Base-by-base conservation (phyloP, 441 rosid species). In the Omphalea diandra region DNA sequence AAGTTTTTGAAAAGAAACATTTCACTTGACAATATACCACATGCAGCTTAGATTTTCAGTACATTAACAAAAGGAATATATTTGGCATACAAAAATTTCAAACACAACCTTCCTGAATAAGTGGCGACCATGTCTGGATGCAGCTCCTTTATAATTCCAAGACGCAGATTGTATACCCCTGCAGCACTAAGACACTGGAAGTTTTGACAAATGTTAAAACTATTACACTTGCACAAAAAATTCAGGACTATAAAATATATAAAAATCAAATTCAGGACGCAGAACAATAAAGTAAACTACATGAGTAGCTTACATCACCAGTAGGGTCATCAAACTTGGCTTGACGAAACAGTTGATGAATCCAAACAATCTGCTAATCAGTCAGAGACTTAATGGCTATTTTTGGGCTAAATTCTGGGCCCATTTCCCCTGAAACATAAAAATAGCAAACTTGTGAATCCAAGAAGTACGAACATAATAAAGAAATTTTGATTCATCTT, bases 51-150 rank as follows among this genome's bases (percentile, higher is more conserved):
- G 40, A 36, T 14, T 40, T 18, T 17, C 8, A 46, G 10, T 41
- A 72, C 36, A 24, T 40, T 3, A 12, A 18, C 5, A 49, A 5
- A 11, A 22, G 75, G 44, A 36, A 50, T n/a, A n/a, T n/a, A 75
- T 33, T 46, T 38, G 65, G 68, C 22, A 38, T 68, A 70, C 59
- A 43, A 56, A n/a, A n/a, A 57, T 73, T 72, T 70, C 4, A 32
- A 61, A 59, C 46, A 80, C 93, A 84, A 94, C 99, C 99, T 94
- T 82, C 99, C 96, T 5, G 99, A 92, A 81, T 85, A 85, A 58
- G 99, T 95, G 61, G 99, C 97, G 69, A 95, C 98, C 97, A 95
- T 82, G 78, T 92, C 98, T 46, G 99, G 99, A 84, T 92, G 98
- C 69, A 95, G 85, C 88, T 95, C 99, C 84, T 95, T 95, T 79